A percentile compares a stretch with the other conserved stretches of the same genome.
phyloP scores from a whole-genome alignment of 2,329 filamentous ascomycete species.

The Mollisiaceae sp. region DNA sequence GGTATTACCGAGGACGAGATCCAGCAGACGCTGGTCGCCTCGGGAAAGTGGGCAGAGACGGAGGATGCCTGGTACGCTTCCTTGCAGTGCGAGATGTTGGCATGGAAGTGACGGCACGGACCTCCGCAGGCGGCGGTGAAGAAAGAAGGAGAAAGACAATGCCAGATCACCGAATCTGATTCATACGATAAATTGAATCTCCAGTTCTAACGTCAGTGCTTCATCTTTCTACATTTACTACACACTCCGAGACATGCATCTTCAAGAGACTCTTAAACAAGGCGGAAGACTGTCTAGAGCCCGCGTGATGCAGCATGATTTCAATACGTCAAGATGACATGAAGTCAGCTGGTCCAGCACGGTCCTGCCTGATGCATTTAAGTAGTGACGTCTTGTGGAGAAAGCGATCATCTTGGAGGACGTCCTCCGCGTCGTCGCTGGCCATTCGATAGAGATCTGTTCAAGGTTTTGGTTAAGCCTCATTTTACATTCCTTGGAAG shows the following conservation, averaged over 20 bases:
- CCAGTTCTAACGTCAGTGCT: background rate
- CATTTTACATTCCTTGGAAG: no score
- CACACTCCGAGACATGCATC: background rate
- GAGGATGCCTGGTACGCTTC: constrained; percentile 47
- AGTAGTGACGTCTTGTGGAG: background rate
- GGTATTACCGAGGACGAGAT: constrained; percentile 47
- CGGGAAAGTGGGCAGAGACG: constrained; percentile 44
- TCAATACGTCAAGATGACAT: background rate
- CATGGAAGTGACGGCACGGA: constrained; percentile 44
- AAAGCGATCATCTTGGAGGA: constrained; percentile 2
- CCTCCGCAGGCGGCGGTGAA: no score
- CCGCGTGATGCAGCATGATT: background rate
- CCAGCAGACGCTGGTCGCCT: constrained; percentile 39
- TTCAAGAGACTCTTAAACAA: background rate
- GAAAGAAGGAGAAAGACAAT: no score
- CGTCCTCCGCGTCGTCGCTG: background rate
- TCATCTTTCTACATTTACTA: no score
- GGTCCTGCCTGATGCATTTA: background rate
- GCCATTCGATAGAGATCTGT: background rate
- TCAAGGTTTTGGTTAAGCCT: background rate
- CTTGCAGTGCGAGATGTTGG: constrained; percentile 47
- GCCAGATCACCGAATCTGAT: no score
- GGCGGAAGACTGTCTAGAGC: background rate
- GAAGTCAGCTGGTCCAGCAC: background rate
- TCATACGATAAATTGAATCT: background rate